Base-by-base conservation (phyloP, 306 rosid species). In the Pyrus betulifolia region DNA sequence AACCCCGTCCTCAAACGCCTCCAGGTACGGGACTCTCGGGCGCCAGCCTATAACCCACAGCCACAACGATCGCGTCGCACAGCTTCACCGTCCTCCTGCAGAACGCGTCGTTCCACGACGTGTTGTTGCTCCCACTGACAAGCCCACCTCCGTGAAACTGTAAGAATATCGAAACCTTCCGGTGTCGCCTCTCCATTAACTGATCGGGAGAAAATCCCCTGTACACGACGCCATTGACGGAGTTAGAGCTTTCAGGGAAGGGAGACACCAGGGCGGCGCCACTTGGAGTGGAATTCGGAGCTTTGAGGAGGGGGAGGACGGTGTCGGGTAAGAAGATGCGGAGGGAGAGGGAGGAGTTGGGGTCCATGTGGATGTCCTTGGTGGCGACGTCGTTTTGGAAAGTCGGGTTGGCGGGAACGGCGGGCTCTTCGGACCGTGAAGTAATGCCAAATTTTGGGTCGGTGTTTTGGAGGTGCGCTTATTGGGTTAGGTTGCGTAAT, bases 121-220 rank as follows among this genome's bases (percentile, higher is more conserved):
- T 82, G 35, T 84, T 93, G 33, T 85, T 86, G 82, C 97, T 86
- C 84, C 98, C 97, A 54, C 88, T 80, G 62, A 95, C 93, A 84
- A 95, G 90, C 17, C 95, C 97, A 25, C 98, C 98, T 3, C 97
- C 97, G 75, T 95, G 98, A 78, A 95, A 95, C 81, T 92, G 97
- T 83, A 95, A 44, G 79, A 92, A 86, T 35, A 95, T 86, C 49
- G 98, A 97, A 19, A 94, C 71, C 57, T 78, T 87, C 70, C 86
- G 82, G 60, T 84, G 40, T 42, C 61, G 72, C 46, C 72, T 78
- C 1, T 75, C 81, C 64, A 15, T 19, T 49, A 28, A 45, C n/a
- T 91, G 92, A 65, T 33, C 46, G 1, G 81, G 84, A 17, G 86
- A 67, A 78, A 90, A 94, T 2, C 97, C 96, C 6, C 90, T 76